Base-by-base conservation (phyloP, 495 filamentous ascomycete genomes). In the Penicillium tannophilum region DNA sequence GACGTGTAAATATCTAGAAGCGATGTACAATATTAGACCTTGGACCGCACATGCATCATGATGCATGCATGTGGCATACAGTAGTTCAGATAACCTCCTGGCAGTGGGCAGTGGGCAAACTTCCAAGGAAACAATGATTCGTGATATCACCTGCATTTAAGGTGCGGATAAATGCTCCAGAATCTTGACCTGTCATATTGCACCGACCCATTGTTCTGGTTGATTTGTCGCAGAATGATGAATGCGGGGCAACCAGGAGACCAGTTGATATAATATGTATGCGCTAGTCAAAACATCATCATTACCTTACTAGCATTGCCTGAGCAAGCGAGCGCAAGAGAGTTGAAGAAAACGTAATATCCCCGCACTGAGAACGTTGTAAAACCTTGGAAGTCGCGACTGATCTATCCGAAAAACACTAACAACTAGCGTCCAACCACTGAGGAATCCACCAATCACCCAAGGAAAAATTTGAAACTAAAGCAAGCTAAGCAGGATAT, bases 231-330 rank as follows among this genome's bases (percentile, higher is more conserved):
- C 46, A 50, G 45, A 50, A 24, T 23, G 28, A 60, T 36, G 52
- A 50, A 39, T 44, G 52, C 36, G 28, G 52, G 52, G 26, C 52
- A 8, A 26, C 8, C 9, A 52, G 51, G 58, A 44, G 61, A 56
- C 52, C 39, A 41, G 42, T 16, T 17, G 33, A 14, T 36, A 24
- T 24, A n/a, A 26, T 2, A 23, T 4, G 44, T 39, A 56, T 39
- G 31, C 43, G 30, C 23, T 47, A 47, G 24, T 47, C 44, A 28
- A 24, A 3, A 24, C 8, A 47, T 6, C 19, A n/a, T 0, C 14
- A 41, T 41, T 41, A 41, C 39, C 14, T 16, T 41, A 41, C 39
- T 41, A 41, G 16, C 16, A 41, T 41, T 2, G 17, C 33, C 3
- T 11, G 8, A 10, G 33, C 14, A 41, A 41, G 28, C 28, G 28